Percentiles rank a stretch among this genome's conserved stretches.
phyloP scores from a whole-genome alignment of 2,329 filamentous ascomycete species.

The Colletotrichum brevisporum region DNA sequence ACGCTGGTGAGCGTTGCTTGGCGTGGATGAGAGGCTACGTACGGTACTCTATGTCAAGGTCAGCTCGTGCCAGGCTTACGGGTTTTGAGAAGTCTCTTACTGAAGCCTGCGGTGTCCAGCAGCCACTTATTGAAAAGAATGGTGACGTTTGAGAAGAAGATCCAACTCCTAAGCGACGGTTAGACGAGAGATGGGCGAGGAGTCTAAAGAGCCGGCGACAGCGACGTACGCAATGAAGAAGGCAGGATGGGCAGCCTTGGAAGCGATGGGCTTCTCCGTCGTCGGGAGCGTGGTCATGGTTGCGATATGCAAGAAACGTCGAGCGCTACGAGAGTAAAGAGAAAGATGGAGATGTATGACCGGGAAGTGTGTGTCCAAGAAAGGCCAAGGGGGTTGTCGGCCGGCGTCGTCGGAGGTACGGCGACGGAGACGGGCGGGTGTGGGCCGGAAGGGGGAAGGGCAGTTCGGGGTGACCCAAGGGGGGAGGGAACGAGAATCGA shows the following conservation, averaged over 20 bases:
- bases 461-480: slow-evolving; percentile 5
- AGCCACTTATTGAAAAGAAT: slow-evolving; percentile 97
- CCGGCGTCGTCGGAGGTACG: slow-evolving; percentile 32
- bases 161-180: slow-evolving; percentile 74
- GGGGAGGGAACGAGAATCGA: neutral
- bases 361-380: slow-evolving; percentile 24
- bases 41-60: slow-evolving; percentile 58
- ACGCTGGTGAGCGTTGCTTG: neutral
- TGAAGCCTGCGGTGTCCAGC: slow-evolving; percentile 80
- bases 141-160: slow-evolving; percentile 85
- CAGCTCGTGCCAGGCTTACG: slow-evolving; percentile 33
- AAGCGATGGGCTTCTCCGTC: slow-evolving; percentile 44
- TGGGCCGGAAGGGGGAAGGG: slow-evolving; percentile 14
- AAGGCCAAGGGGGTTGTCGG: slow-evolving; percentile 28
- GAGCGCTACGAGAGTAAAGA: neutral
- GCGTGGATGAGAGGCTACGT: slow-evolving; percentile 46
- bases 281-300: slow-evolving; percentile 40
- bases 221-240: slow-evolving; percentile 52
- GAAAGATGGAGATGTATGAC: neutral
- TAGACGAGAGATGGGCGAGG: slow-evolving; percentile 11
- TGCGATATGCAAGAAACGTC: neutral
- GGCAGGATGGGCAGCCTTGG: slow-evolving; percentile 43
- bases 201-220: neutral
- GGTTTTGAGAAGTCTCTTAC: slow-evolving; percentile 63
- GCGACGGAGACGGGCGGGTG: slow-evolving; percentile 35